Evolutionary conservation across 2,329 filamentous ascomycete species (phyloP), one percentile per base, ranked within the genome.

Genomic region (Colletotrichum costaricense): DNA sequence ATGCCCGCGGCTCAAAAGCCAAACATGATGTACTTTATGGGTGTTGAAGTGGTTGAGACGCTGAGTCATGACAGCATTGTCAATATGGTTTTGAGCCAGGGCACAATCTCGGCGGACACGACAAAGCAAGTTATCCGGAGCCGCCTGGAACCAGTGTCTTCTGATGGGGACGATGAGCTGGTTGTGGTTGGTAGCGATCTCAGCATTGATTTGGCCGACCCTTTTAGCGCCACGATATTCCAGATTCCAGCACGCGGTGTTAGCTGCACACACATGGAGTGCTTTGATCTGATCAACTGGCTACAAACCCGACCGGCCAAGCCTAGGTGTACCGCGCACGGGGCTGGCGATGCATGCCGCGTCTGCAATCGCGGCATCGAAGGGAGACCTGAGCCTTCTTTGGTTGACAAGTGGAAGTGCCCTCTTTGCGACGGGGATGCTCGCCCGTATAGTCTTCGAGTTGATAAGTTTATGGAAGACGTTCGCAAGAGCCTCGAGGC

Each of bases 281-380:
- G 95, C 79, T 98, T 98, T 79, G 96, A 98, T 80, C 90, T 98
- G 8, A 89, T 93, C 24, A 95, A 90, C 1, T 98, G 94, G 85
- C 88, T 99, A 9, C 82, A 86, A 16, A 94, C 93, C 5, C 90
- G 94, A 55, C 85, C 86, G 5, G 82, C 83, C 16, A 88, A 87
- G 73, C 80, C 82, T 28, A 77, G 76, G 35, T 87, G 85, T 76
- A 77, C 78, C 63, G 80, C 85, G 63, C 70, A 75, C 28, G 74
- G 76, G 26, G 65, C 80, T 63, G 77, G 80, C 52, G 87, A 87
- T 67, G 70, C 73, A 1, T 87, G 85, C 76, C 77, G 78, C 12
- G 79, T 77, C 9, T 77, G 75, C 58, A 16, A 54, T 24, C 38
- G 64, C 24, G 28, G 58, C 2, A n/a, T 42, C 24, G 63, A 49